Percentiles rank a stretch among this genome's conserved stretches.
phyloP scores from a whole-genome alignment of 352 stramenopile genomes.

The Elongisporangium undulatum region DNA sequence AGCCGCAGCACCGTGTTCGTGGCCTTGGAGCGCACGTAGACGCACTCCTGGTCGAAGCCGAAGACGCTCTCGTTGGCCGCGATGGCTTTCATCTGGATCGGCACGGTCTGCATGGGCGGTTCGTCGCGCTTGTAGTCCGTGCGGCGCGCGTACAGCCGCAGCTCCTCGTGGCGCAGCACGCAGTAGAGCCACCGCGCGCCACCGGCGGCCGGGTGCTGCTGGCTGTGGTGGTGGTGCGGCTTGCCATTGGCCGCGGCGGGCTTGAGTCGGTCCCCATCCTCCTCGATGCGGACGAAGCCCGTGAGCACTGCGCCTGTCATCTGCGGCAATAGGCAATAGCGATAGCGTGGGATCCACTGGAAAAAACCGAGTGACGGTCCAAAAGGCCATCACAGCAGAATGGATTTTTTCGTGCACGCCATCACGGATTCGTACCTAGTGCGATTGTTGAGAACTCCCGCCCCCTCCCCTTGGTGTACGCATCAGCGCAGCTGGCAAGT shows the following conservation, averaged over 20 bases:
- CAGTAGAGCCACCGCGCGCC: slow-evolving; percentile 58
- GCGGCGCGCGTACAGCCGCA: slow-evolving; percentile 50
- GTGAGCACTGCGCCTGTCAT: slow-evolving; percentile 16
- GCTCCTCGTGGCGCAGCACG: slow-evolving; percentile 31
- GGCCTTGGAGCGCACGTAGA: slow-evolving; percentile 46
- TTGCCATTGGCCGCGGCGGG: slow-evolving; percentile 15
- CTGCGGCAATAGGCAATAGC: not conserved
- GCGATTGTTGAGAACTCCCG: not conserved
- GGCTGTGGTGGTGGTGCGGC: slow-evolving; percentile 17
- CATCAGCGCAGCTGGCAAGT: not conserved
- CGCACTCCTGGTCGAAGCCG: slow-evolving; percentile 53
- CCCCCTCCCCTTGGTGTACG: not conserved
- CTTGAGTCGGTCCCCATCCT: slow-evolving; percentile 30
- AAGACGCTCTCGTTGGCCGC: slow-evolving; percentile 49
- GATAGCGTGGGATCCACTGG: not conserved
- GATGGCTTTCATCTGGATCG: slow-evolving; percentile 31
- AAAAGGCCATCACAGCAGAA: not conserved
- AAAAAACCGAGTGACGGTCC: not conserved
- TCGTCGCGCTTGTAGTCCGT: slow-evolving; percentile 54
- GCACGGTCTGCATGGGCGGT: slow-evolving; percentile 33
- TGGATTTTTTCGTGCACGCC: not conserved
- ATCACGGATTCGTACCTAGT: not conserved
- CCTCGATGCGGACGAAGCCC: slow-evolving; percentile 52
- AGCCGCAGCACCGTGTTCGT: slow-evolving; percentile 34
- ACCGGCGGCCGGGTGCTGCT: slow-evolving; percentile 24